Evolutionary conservation across 768 basidiomycete genomes (phyloP).

Genomic region (Jaapia argillacea): DNA sequence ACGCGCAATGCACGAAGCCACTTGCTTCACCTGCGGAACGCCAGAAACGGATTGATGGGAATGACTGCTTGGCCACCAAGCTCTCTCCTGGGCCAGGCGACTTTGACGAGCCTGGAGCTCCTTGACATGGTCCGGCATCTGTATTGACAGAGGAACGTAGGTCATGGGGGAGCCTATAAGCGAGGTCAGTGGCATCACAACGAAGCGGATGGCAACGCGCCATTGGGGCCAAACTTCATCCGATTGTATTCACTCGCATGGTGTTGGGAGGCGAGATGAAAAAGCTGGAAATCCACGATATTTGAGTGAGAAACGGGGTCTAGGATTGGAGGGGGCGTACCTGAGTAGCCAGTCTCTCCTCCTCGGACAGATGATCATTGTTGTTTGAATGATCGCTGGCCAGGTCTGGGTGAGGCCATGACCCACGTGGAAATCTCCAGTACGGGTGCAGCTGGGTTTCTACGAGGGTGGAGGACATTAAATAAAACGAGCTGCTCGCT

Average conservation of each 20-base stretch:
- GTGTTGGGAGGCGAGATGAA: conserved; percentile 61
- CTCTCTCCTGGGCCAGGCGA: conserved; percentile 20
- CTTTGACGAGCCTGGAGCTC: conserved; percentile 45
- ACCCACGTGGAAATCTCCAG: too few species aligned
- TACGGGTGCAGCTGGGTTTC: too few species aligned
- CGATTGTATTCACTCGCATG: conserved; percentile 63
- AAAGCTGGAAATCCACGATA: conserved; percentile 32
- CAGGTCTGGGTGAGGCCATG: too few species aligned
- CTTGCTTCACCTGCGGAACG: too few species aligned
- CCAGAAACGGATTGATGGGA: neutral
- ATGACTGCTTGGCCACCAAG: conserved; percentile 36
- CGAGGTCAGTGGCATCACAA: too few species aligned
- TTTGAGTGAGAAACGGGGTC: conserved; percentile 1
- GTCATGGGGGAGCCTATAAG: conserved; percentile 46
- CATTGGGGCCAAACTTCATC: conserved; percentile 54
- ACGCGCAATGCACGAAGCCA: neutral
- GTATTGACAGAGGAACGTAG: conserved; percentile 57
- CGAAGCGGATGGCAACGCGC: too few species aligned
- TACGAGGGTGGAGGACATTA: conserved; percentile 5
- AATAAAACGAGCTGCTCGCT: neutral
- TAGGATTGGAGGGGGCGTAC: conserved; percentile 5
- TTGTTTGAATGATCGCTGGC: too few species aligned
- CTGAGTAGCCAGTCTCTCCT: conserved; percentile 15
- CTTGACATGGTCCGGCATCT: conserved; percentile 46
- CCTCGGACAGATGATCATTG: neutral